Percentiles rank a stretch among this genome's conserved stretches.
phyloP scores from a whole-genome alignment of 1,139 yeast species.

The Candida sp. region DNA sequence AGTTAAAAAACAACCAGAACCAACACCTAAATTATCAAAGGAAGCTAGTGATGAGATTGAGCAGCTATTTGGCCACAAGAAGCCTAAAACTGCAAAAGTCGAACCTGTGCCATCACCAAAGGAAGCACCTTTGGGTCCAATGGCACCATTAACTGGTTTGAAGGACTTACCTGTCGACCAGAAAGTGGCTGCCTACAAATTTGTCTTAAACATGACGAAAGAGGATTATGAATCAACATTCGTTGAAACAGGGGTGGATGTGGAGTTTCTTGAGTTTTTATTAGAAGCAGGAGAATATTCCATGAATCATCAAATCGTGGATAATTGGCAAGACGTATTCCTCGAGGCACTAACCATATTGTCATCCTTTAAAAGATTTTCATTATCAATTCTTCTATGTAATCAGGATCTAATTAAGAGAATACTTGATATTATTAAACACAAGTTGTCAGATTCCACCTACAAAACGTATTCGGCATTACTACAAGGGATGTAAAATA shows the following conservation, averaged over 20 bases:
- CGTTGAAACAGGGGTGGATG: slow-evolving; percentile 51
- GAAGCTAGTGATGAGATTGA: slow-evolving; percentile 12
- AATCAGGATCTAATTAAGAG: slow-evolving; percentile 6
- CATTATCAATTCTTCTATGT: slow-evolving; percentile 14
- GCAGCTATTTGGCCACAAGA: slow-evolving; percentile 8
- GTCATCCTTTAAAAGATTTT: slow-evolving; percentile 22
- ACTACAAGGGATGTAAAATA: background rate
- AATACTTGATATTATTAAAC: slow-evolving; percentile 10
- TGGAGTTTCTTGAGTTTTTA: slow-evolving; percentile 50
- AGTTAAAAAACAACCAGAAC: background rate
- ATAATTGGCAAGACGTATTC: slow-evolving; percentile 16
- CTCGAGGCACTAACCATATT: slow-evolving; percentile 16
- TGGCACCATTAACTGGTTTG: slow-evolving; percentile 27
- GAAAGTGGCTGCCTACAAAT: slow-evolving; percentile 34
- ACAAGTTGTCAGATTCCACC: slow-evolving; percentile 4
- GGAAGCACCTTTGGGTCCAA: slow-evolving; percentile 13
- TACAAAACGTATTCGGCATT: background rate
- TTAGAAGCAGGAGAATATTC: slow-evolving; percentile 40
- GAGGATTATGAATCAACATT: slow-evolving; percentile 32
- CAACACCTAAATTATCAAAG: background rate
- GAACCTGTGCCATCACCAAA: background rate
- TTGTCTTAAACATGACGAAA: slow-evolving; percentile 32
- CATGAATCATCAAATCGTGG: slow-evolving; percentile 12
- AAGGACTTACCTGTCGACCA: slow-evolving; percentile 22
- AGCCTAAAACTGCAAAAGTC: background rate